phyloP scores from a whole-genome alignment of 225 moss, liverwort and hornwort species.

The Pleurozium schreberi region DNA sequence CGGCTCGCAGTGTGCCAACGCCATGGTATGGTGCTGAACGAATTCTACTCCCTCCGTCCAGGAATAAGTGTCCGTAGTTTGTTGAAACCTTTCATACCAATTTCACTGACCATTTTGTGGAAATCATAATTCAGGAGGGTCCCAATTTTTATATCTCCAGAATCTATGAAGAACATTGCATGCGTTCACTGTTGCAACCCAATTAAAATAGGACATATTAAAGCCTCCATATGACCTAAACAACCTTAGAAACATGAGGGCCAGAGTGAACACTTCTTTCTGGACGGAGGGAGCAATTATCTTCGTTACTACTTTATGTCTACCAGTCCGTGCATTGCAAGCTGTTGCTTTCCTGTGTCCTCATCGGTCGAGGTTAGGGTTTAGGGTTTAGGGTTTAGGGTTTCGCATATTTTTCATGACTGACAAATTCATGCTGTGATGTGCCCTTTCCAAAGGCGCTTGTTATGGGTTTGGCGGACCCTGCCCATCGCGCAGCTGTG shows the following conservation, averaged over 20 bases:
- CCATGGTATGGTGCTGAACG: constrained; percentile 3
- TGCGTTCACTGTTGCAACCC: background rate
- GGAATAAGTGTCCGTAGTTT: background rate
- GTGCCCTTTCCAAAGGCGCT: background rate
- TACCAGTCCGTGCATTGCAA: background rate
- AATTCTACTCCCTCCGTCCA: background rate
- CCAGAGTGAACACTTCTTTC: background rate
- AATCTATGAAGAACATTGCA: background rate
- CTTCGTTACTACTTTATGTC: background rate
- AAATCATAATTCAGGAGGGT: background rate
- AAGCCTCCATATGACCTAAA: background rate
- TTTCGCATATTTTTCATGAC: background rate
- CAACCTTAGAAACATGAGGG: background rate
- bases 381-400: background rate
- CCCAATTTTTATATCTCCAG: background rate
- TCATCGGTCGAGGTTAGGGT: background rate
- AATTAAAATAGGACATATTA: no score
- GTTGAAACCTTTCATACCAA: background rate
- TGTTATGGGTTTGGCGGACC: constrained; percentile 21
- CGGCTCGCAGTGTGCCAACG: constrained; percentile 41
- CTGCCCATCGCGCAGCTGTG: constrained; percentile 7
- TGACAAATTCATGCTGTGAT: background rate
- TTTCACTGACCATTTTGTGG: background rate
- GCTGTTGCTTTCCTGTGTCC: background rate
- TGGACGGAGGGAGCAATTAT: background rate